These are phyloP conservation scores for Neonectria neomacrospora DNA, from an alignment of 2,329 filamentous ascomycete genomes.

Conservation along the genomic window DNA sequence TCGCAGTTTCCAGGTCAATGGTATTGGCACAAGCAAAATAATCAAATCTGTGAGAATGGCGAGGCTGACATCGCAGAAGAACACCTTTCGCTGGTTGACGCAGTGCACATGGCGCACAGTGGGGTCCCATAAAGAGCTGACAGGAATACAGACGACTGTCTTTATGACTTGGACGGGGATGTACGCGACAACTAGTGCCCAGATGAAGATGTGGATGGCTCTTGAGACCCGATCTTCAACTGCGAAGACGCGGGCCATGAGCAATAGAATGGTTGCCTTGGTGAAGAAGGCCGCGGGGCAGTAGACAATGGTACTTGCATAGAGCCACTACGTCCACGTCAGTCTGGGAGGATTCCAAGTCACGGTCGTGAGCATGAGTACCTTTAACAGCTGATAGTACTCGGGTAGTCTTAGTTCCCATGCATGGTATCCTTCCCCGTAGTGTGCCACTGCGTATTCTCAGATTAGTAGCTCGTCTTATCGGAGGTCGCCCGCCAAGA, in stretches of 20 bases:
- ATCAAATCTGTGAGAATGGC: constrained; percentile 36
- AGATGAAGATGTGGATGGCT: constrained; percentile 33
- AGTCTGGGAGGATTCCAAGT: background rate
- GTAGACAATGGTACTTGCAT: constrained; percentile 36
- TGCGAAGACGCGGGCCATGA: constrained; percentile 39
- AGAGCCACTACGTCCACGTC: constrained; percentile 31
- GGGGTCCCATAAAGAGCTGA: constrained; percentile 54
- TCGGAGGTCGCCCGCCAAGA: background rate
- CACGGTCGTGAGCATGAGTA: constrained; percentile 11
- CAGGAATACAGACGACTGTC: constrained; percentile 54
- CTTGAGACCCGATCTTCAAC: constrained; percentile 30
- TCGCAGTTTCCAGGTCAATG: constrained; percentile 32
- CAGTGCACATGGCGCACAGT: constrained; percentile 43
- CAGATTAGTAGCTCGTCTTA: constrained; percentile 7
- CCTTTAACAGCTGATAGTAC: constrained; percentile 38
- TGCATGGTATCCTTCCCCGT: constrained; percentile 36
- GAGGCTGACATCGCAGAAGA: constrained; percentile 32
- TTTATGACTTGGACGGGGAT: constrained; percentile 49
- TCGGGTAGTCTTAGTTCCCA: constrained; percentile 34
- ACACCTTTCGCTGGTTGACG: constrained; percentile 48
- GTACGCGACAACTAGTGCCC: constrained; percentile 32
- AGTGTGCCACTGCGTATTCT: constrained; percentile 28
- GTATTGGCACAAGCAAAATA: constrained; percentile 33
- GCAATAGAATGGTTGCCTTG: constrained; percentile 37
- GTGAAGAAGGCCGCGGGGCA: constrained; percentile 38